These are phyloP conservation scores for Dendrobium officinale DNA, from an alignment of 106 monocot species.

Conservation along the genomic window DNA sequence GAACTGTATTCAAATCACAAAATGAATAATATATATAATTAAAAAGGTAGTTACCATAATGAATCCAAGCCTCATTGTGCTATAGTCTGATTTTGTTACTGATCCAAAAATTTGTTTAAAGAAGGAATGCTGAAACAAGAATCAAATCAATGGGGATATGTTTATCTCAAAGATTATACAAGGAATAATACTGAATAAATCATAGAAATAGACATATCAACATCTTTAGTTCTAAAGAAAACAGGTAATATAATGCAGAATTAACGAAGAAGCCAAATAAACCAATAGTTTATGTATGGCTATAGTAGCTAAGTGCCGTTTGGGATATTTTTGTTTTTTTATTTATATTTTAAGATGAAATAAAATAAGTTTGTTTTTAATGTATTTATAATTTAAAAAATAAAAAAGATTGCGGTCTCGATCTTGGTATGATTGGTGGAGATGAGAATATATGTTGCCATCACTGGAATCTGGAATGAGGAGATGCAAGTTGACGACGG, in stretches of 20 bases:
- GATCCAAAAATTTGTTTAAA: conserved; percentile 87
- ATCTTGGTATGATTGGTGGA: too few species aligned
- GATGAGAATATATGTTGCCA: too few species aligned
- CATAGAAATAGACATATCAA: not conserved
- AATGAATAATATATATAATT: not conserved
- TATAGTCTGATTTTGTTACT: conserved; percentile 71
- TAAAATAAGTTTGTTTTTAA: too few species aligned
- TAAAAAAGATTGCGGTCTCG: too few species aligned
- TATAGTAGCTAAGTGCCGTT: too few species aligned
- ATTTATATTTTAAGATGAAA: too few species aligned
- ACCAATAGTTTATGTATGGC: not conserved
- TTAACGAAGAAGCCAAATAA: not conserved
- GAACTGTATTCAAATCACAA: not conserved
- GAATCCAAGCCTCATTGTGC: conserved; percentile 70
- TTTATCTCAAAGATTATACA: not conserved
- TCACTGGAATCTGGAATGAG: too few species aligned
- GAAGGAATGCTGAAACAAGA: conserved; percentile 70
- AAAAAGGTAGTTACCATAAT: conserved; percentile 48
- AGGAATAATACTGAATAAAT: not conserved
- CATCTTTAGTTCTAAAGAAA: not conserved
- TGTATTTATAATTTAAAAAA: too few species aligned
- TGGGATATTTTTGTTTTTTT: too few species aligned
- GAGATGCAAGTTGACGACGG: too few species aligned
- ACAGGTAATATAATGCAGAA: not conserved
- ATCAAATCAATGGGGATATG: not conserved